These are phyloP conservation scores for Amniculicola lignicola DNA, from an alignment of 495 filamentous ascomycete species.

Conservation along the genomic window DNA sequence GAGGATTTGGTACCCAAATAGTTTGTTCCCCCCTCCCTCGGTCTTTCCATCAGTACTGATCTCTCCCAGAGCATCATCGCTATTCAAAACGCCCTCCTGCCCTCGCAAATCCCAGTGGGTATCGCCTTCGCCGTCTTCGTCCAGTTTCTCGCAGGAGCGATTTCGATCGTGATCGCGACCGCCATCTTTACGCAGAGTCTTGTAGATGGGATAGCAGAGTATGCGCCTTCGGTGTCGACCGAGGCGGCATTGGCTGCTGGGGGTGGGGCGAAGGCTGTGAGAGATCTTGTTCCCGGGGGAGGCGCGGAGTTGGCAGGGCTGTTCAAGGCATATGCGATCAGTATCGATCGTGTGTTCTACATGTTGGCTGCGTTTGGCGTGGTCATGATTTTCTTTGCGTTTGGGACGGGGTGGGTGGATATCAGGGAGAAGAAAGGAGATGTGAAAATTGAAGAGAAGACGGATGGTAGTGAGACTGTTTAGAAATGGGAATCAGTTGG, in stretches of 20 bases:
- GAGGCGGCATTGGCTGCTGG: conserved; percentile 1
- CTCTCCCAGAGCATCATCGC: conserved; percentile 16
- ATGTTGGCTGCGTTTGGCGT: background rate
- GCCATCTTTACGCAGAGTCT: conserved; percentile 21
- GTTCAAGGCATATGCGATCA: background rate
- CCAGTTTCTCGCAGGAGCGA: conserved; percentile 6
- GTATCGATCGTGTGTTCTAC: conserved; percentile 9
- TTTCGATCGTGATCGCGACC: conserved; percentile 8
- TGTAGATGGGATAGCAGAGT: background rate
- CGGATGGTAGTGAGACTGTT: too few species aligned
- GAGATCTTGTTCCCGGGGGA: background rate
- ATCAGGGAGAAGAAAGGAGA: conserved; percentile 1
- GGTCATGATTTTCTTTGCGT: background rate
- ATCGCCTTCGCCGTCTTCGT: conserved; percentile 22
- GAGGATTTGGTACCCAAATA: background rate
- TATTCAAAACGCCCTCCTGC: conserved; percentile 3
- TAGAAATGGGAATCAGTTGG: too few species aligned
- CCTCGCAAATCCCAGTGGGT: background rate
- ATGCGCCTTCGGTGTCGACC: conserved; percentile 1
- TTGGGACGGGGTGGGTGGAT: conserved; percentile 13
- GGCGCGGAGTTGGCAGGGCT: background rate
- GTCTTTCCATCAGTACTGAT: too few species aligned
- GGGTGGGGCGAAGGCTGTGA: conserved; percentile 6
- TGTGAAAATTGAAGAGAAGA: background rate
- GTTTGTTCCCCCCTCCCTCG: too few species aligned